Conservation (phyloP, 2,329 filamentous ascomycete genomes). For the Fusarium sulawesiense region DNA sequence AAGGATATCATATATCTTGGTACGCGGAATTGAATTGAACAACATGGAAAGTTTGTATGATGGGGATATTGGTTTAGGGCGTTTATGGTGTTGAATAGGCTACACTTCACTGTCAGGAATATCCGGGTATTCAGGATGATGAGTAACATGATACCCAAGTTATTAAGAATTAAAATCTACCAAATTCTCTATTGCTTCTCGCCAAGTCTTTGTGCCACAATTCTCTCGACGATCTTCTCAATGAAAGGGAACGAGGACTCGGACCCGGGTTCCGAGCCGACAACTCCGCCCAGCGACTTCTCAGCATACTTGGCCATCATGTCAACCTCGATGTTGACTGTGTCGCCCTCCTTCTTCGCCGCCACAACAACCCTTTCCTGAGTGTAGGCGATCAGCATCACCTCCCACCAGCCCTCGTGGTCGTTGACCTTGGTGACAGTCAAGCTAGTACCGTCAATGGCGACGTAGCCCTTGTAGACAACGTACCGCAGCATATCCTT, state of each 20-base stretch:
- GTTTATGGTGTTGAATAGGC: not conserved
- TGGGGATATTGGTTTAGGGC: not conserved
- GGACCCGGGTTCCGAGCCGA: constrained; percentile 67
- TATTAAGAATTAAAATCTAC: constrained; percentile 22
- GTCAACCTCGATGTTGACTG: constrained; percentile 93
- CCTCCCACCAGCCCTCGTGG: constrained; percentile 84
- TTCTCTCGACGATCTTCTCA: constrained; percentile 77
- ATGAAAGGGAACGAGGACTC: constrained; percentile 65
- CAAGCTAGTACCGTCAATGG: constrained; percentile 92
- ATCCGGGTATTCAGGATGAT: not conserved
- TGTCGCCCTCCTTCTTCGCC: constrained; percentile 80
- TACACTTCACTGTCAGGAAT: not conserved
- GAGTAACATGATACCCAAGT: constrained; percentile 42
- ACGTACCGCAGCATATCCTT: constrained; percentile 82
- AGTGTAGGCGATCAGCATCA: constrained; percentile 98
- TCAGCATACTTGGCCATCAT: constrained; percentile 87
- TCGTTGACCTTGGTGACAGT: constrained; percentile 91
- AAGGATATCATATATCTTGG: not conserved
- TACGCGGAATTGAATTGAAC: not conserved
- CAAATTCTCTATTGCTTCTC: constrained; percentile 39
- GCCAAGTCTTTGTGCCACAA: constrained; percentile 74
- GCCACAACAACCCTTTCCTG: constrained; percentile 91
- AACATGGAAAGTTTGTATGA: not conserved
- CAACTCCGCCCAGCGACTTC: constrained; percentile 82
- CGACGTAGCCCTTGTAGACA: constrained; percentile 96